Conservation (phyloP, 2,329 filamentous ascomycete species). For the Neonectria sp. region DNA sequence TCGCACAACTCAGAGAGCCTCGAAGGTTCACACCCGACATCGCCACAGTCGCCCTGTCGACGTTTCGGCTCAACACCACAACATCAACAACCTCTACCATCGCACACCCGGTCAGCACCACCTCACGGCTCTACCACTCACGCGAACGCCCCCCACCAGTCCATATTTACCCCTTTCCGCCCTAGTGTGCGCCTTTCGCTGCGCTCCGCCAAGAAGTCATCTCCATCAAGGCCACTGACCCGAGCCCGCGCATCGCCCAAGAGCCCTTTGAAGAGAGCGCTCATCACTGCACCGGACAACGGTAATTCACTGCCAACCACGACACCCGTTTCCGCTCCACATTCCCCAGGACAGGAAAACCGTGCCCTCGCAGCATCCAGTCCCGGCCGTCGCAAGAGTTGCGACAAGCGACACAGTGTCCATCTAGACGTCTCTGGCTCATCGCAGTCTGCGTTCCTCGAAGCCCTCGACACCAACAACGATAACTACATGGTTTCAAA, state of each 20-base stretch:
- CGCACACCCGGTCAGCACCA: conserved; percentile 54
- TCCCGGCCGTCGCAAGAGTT: conserved; percentile 40
- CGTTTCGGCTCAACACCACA: conserved; percentile 57
- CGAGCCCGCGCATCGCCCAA: conserved; percentile 81
- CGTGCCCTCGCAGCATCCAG: conserved; percentile 54
- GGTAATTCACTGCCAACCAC: conserved; percentile 74
- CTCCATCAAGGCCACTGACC: conserved; percentile 68
- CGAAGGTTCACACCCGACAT: conserved; percentile 62
- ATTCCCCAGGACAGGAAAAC: conserved; percentile 62
- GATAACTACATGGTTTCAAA: conserved; percentile 52
- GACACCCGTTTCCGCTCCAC: conserved; percentile 53
- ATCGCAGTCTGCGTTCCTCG: conserved; percentile 65
- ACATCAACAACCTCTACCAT: conserved; percentile 51
- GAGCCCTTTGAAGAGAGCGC: conserved; percentile 84
- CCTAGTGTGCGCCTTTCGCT: conserved; percentile 77
- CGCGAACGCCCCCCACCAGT: conserved; percentile 54
- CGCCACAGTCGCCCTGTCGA: conserved; percentile 69
- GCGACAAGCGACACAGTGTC: conserved; percentile 70
- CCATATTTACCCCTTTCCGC: conserved; percentile 75
- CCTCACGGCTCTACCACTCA: conserved; percentile 50
- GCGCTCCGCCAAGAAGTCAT: conserved; percentile 70
- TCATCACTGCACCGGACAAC: conserved; percentile 79
- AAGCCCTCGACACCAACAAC: conserved; percentile 63
- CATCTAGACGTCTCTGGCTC: conserved; percentile 71
- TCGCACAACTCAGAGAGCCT: conserved; percentile 65